Evolutionary conservation across 2,329 filamentous ascomycete species (phyloP).

Genomic region (Pseudovirgaria hyperparasitica): DNA sequence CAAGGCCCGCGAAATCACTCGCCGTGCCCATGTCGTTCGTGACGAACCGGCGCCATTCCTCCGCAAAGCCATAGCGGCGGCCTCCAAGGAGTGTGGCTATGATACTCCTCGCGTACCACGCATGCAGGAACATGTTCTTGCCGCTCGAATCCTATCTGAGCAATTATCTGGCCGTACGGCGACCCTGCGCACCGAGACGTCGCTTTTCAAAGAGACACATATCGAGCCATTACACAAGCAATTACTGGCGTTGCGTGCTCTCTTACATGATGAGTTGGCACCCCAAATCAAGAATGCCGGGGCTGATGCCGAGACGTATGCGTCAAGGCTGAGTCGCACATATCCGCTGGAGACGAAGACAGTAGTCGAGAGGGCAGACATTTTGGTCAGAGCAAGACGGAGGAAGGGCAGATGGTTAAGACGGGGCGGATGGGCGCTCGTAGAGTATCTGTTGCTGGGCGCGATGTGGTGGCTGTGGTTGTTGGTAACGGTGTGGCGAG

Average conservation of each 20-base stretch:
- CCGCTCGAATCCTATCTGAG: slow-evolving; percentile 37
- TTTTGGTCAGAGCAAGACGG: slow-evolving; percentile 57
- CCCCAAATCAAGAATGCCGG: slow-evolving; percentile 53
- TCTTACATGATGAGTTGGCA: slow-evolving; percentile 38
- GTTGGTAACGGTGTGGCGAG: slow-evolving; percentile 62
- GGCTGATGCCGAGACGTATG: slow-evolving; percentile 70
- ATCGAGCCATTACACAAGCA: slow-evolving; percentile 30
- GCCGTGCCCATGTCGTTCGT: slow-evolving; percentile 43
- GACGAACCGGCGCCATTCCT: slow-evolving; percentile 21
- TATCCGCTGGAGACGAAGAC: slow-evolving; percentile 71
- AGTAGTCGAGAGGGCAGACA: slow-evolving; percentile 61
- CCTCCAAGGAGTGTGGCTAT: too few relatives aligned
- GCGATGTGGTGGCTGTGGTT: slow-evolving; percentile 95
- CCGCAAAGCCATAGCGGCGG: slow-evolving; percentile 27
- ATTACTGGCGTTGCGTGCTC: slow-evolving; percentile 30
- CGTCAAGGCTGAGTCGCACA: slow-evolving; percentile 59
- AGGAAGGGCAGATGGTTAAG: slow-evolving; percentile 64
- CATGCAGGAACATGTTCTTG: slow-evolving; percentile 41
- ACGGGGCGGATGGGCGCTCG: slow-evolving; percentile 62
- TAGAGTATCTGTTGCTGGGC: slow-evolving; percentile 80
- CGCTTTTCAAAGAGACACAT: slow-evolving; percentile 35
- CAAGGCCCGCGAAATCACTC: slow-evolving; percentile 70
- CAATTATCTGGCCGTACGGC: slow-evolving; percentile 32
- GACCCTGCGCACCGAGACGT: slow-evolving; percentile 35
- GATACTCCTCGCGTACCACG: slow-evolving; percentile 33